Base-by-base conservation (phyloP, 441 rosid species). In the Dalechampia spathulata region DNA sequence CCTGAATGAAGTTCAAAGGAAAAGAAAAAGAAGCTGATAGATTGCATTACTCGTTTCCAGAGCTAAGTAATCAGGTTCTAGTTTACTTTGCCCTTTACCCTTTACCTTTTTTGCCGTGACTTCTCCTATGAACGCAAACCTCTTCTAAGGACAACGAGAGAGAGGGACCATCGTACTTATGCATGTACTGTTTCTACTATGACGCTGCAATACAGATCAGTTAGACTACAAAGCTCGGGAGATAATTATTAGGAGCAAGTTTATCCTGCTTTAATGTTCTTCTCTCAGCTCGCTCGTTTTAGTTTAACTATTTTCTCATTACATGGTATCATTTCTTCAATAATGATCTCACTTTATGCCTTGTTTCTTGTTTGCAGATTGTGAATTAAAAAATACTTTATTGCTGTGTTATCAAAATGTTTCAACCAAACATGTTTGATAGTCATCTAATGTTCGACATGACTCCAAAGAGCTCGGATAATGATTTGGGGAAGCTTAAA, bases 391-490 rank as follows among this genome's bases (percentile, higher is more conserved):
- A n/a, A 21, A 53, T 12, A 20, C n/a, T 32, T 32, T 43, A 57
- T 52, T 10, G 40, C 22, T 25, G 67, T 26, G 40, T 47, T n/a
- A 59, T 55, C 8, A 62, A 59, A 30, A 81, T 83, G 86, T 82
- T 84, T 63, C 91, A 85, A 64, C 74, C 89, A 64, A 78, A 77
- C 71, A 70, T 87, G 83, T 83, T 80, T 49, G 99, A 89, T 44
- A 75, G 79, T 42, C 87, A 69, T 65, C 78, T 66, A 52, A 64
- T 80, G 64, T 80, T 89, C 49, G 95, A 86, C 51, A 83, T 86
- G 93, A 68, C 82, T 43, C 63, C 76, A 14, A 87, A 77, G 66
- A 78, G 69, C 10, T 73, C 85, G 0, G 96, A 85, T n/a, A 78
- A 76, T 48, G 96, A 92, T 20, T 65, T 85, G 36, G 86, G 75